Conservation (phyloP, 352 stramenopile species). For the Paralagenidium karlingii region DNA sequence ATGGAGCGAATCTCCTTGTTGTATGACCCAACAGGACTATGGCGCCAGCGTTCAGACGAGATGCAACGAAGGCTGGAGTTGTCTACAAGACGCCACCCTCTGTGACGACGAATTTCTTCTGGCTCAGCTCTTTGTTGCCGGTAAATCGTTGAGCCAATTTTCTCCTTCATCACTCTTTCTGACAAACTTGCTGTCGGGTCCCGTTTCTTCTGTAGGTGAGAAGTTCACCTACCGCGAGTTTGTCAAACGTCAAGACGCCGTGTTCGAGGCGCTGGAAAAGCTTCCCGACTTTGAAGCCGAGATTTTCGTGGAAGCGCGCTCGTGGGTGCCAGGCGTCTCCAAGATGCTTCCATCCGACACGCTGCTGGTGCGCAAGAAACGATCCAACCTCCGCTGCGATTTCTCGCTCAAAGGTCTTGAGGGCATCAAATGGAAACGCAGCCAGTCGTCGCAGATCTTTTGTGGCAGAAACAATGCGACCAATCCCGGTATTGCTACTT, state of each 20-base stretch:
- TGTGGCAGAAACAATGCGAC: slow-evolving; percentile 15
- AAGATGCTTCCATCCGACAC: slow-evolving; percentile 66
- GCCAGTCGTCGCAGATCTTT: slow-evolving; percentile 59
- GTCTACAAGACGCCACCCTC: slow-evolving; percentile 56
- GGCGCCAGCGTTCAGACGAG: slow-evolving; percentile 18
- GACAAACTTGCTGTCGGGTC: too few species aligned
- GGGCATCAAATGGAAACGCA: slow-evolving; percentile 61
- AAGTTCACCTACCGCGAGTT: slow-evolving; percentile 40
- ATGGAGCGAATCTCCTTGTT: background rate
- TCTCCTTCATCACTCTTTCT: too few species aligned
- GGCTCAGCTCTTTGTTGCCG: too few species aligned
- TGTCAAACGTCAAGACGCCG: slow-evolving; percentile 28
- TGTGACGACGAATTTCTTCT: slow-evolving; percentile 66
- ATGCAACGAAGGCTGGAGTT: slow-evolving; percentile 53
- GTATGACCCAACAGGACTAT: slow-evolving; percentile 11
- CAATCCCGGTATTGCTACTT: too few species aligned
- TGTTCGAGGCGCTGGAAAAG: slow-evolving; percentile 44
- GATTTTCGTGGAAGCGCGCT: slow-evolving; percentile 66
- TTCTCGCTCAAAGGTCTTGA: slow-evolving; percentile 65
- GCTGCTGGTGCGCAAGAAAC: slow-evolving; percentile 55
- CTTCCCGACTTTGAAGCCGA: slow-evolving; percentile 71
- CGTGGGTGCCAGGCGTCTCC: slow-evolving; percentile 71
- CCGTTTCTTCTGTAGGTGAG: too few species aligned
- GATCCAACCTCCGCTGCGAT: slow-evolving; percentile 52
- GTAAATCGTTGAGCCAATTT: too few species aligned